Base-by-base conservation (phyloP, 1,284 basidiomycete species). In the Xerocomus amazonicus region DNA sequence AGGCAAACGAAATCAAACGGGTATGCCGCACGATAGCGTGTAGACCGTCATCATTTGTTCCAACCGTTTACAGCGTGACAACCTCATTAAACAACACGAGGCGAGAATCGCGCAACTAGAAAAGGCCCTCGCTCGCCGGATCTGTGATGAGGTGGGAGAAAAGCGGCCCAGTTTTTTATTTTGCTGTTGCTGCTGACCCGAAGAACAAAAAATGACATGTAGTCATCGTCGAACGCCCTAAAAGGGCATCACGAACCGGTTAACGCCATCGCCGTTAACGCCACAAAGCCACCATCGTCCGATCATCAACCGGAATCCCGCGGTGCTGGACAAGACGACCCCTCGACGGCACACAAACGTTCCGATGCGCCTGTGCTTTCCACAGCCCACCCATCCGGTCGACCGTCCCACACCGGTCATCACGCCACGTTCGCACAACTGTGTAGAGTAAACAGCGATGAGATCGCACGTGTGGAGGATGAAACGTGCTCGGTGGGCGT, bases 1-100 rank as follows among this genome's bases (percentile, higher is more conserved):
- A 79, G 59, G 69, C 69, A 42, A 78, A 81, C 54, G 77, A 80
- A 47, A 70, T 81, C 28, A 74, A 74, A 52, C 64, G 72, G 54
- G 80, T 79, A 53, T 31, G 68, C 35, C 23, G 19, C 34, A 31
- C 28, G 13, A 37, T 27, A 23, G 14, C 40, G 41, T 28, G 44
- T 43, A 17, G 44, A 46, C 36, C 47, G 38, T 19, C 13, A 17
- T 42, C 45, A 36, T 49, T 51, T 53, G 10, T 40, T 50, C 29
- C 42, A 41, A 56, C 40, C 40, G 44, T 49, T 57, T 52, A 36
- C 42, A 79, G 78, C 70, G 71, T 53, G 76, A 80, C 43, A 73
- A 70, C 44, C 58, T 70, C 50, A 72, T 74, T 35, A 66, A 69
- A 56, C 48, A 67, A 74, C 55, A 65, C 53, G 41, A 70, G 68